Conservation (phyloP, 78 protist species). For the Dictyostelium purpureum region DNA sequence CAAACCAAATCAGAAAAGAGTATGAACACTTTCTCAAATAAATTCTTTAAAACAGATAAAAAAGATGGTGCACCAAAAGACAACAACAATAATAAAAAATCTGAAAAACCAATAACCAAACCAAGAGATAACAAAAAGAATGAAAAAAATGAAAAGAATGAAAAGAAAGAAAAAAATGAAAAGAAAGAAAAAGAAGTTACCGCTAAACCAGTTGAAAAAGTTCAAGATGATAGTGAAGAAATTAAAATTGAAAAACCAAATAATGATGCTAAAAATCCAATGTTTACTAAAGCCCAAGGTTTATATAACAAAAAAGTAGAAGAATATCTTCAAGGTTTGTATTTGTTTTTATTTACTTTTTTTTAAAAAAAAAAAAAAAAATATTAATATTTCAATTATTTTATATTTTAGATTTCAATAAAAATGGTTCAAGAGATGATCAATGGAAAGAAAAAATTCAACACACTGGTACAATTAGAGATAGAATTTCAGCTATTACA, state of each 20-base stretch:
- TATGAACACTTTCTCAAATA: not conserved
- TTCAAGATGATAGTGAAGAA: not conserved
- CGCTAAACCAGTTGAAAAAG: not conserved
- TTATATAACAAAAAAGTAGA: not conserved
- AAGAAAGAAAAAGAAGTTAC: not conserved
- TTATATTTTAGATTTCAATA: constrained; percentile 12
- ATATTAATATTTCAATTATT: not conserved
- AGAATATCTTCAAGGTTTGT: not conserved
- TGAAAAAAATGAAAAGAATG: not conserved
- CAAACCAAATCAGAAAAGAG: not conserved
- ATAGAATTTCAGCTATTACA: constrained; percentile 61
- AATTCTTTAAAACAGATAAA: constrained; percentile 1
- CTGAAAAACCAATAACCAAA: not conserved
- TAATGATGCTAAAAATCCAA: not conserved
- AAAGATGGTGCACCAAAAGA: not conserved
- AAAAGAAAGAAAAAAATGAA: not conserved
- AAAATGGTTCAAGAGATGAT: constrained; percentile 35
- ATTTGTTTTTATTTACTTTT: not conserved
- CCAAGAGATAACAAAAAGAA: not conserved
- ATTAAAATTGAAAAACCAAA: not conserved
- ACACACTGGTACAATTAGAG: constrained; percentile 50
- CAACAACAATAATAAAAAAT: not conserved
- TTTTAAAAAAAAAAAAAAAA: not conserved
- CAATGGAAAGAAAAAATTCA: constrained; percentile 63
- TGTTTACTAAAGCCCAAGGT: not conserved